Evolutionary conservation across 768 basidiomycete genomes (phyloP), one percentile per base, ranked within the genome.

Genomic region (Russula compacta): DNA sequence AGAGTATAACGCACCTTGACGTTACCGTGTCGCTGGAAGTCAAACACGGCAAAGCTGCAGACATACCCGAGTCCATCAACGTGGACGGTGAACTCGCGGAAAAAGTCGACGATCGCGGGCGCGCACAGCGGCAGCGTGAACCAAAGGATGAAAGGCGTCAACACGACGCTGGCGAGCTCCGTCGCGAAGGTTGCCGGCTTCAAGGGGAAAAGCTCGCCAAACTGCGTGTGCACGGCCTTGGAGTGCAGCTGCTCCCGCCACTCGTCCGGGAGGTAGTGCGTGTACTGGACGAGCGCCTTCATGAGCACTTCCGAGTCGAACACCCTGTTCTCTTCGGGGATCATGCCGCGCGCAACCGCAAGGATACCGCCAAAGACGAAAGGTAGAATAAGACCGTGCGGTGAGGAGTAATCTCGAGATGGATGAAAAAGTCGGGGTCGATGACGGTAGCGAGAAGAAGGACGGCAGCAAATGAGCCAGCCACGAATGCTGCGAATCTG

Each of bases 21-120:
- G 71, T 95, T 95, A 0, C 94, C 93, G 64, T 97, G 93, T 58
- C 93, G 76, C 75, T 93, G 86, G 72, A 99, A 98, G 71, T 98
- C 95, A 71, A 99, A 99, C 61, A 95, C 95, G 3, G 97, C 97
- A 72, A 98, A 99, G 58, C 91, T 94, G 70, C 97, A 98, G 19
- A 99, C 90, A 68, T 97, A 95, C 5, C 97, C 97, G 2, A 97
- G 81, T 0, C 95, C 92, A 61, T 98, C 95, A 21, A 99, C 88
- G 72, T 98, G 95, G 1, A 99, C 88, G 0, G 93, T 89, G 70
- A 98, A 99, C 72, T 98, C 95, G 36, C 95, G 84, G 82, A 99
- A 98, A 71, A 99, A 98, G 71, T 99, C 97, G 63, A 99, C 82
- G 66, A 98, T 89, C 0, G 86, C 87, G 9, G 90, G 87, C 1